A percentile compares a stretch with the other conserved stretches of the same genome.
Evolutionary conservation across 2,329 filamentous ascomycete species (phyloP).

Genomic region (Didymellaceae sp.): DNA sequence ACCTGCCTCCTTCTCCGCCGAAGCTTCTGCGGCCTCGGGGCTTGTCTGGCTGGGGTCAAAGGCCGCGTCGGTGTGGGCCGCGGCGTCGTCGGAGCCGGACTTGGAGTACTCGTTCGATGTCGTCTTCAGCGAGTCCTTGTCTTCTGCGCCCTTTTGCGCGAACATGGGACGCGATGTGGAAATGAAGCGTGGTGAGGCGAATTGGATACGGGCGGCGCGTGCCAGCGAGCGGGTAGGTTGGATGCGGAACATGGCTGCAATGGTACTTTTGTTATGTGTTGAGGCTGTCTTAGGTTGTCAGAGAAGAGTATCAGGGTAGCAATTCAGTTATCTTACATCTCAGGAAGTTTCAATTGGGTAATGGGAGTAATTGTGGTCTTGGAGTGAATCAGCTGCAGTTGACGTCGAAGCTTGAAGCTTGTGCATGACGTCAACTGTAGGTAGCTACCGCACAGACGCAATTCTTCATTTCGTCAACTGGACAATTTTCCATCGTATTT

Average conservation of each 20-base stretch:
- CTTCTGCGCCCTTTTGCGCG: constrained; percentile 53
- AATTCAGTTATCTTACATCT: too few species aligned
- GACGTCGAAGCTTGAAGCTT: constrained; percentile 17
- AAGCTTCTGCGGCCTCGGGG: constrained; percentile 65
- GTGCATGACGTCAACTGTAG: too few species aligned
- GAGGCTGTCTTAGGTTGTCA: not conserved
- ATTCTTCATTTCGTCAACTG: too few species aligned
- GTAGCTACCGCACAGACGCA: too few species aligned
- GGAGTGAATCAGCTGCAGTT: not conserved
- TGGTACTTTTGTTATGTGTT: not conserved
- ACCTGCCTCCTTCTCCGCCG: constrained; percentile 45
- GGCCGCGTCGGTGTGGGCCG: constrained; percentile 65
- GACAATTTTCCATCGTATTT: not conserved
- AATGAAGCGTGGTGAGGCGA: constrained; percentile 29
- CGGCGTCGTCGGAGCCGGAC: constrained; percentile 67
- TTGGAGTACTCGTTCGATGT: constrained; percentile 71
- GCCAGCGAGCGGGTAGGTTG: constrained; percentile 29
- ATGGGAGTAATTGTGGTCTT: constrained; percentile 8
- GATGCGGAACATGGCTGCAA: constrained; percentile 34
- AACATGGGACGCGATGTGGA: constrained; percentile 30
- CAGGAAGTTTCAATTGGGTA: not conserved
- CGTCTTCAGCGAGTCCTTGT: constrained; percentile 67
- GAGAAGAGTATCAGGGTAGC: too few species aligned
- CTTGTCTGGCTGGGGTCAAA: constrained; percentile 72
- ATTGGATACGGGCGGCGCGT: constrained; percentile 22